These are phyloP conservation scores for Plenodomus tracheiphilus DNA, from an alignment of 2,329 filamentous ascomycete genomes.

Conservation along the genomic window DNA sequence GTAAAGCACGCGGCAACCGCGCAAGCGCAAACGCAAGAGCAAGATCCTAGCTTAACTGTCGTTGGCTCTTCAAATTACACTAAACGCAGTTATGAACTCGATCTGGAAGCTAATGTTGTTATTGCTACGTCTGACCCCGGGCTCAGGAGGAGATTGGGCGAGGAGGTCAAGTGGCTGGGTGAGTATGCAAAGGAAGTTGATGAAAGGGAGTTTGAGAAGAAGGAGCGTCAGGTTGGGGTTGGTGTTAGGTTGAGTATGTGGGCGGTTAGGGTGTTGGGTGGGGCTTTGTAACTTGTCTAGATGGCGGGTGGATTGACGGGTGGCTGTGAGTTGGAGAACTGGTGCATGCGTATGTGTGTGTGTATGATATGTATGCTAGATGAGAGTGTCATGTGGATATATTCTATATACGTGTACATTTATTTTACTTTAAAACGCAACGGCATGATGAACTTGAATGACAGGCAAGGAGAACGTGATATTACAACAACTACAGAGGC, in stretches of 20 bases:
- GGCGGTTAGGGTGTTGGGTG: constrained; percentile 84
- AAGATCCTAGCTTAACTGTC: constrained; percentile 74
- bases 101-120: constrained; percentile 85
- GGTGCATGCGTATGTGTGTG: no score
- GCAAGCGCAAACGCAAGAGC: constrained; percentile 2
- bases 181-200: constrained; percentile 71
- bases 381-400: no score
- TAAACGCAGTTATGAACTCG: constrained; percentile 86
- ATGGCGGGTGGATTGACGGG: no score
- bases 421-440: no score
- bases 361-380: no score
- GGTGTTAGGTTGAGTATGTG: constrained; percentile 90
- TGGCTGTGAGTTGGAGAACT: no score
- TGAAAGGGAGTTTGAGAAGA: constrained; percentile 77
- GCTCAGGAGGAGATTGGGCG: constrained; percentile 71
- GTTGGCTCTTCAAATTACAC: constrained; percentile 96
- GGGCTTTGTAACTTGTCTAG: no score
- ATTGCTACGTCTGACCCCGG: constrained; percentile 78
- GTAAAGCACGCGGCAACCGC: neutral
- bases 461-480: no score
- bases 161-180: constrained; percentile 80
- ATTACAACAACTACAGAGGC: neutral
- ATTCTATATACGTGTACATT: no score
- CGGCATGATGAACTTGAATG: no score
- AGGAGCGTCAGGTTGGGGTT: no score